Conservation (phyloP, 1,284 basidiomycete genomes). For the Trametes polyzona region DNA sequence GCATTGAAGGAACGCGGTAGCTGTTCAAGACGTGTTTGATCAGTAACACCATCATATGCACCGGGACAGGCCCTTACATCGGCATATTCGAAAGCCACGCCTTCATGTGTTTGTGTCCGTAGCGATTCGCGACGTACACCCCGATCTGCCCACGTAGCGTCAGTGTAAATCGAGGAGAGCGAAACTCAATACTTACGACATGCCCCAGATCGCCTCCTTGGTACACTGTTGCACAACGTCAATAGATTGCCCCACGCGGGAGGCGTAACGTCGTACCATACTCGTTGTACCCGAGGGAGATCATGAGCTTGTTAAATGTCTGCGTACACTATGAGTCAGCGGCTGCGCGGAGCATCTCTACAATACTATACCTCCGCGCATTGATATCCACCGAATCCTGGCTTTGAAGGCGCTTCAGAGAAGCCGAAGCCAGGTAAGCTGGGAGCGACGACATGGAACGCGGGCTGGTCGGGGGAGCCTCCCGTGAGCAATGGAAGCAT, state of each 20-base stretch:
- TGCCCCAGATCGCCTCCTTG: constrained; percentile 52
- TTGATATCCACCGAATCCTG: constrained; percentile 35
- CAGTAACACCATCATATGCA: background rate
- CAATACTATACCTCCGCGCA: constrained; percentile 26
- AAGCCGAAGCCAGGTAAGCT: constrained; percentile 58
- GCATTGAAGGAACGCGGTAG: constrained; percentile 21
- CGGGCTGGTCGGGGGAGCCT: constrained; percentile 45
- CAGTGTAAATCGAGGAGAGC: background rate
- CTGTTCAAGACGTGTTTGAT: background rate
- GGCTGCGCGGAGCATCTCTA: background rate
- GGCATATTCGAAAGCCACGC: constrained; percentile 9
- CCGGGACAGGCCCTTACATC: background rate
- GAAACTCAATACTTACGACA: constrained; percentile 30
- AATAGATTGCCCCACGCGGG: background rate
- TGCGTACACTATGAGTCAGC: constrained; percentile 7
- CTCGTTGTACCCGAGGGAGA: constrained; percentile 47
- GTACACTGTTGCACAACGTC: constrained; percentile 37
- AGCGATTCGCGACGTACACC: background rate
- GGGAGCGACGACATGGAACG: constrained; percentile 57
- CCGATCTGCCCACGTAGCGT: background rate
- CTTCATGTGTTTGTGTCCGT: constrained; percentile 21
- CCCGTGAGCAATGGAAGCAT: constrained; percentile 51
- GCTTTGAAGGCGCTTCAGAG: constrained; percentile 44
- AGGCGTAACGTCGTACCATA: constrained; percentile 40
- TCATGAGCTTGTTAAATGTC: constrained; percentile 49